Conservation (phyloP, 768 basidiomycete species). For the Jaapia argillacea region DNA sequence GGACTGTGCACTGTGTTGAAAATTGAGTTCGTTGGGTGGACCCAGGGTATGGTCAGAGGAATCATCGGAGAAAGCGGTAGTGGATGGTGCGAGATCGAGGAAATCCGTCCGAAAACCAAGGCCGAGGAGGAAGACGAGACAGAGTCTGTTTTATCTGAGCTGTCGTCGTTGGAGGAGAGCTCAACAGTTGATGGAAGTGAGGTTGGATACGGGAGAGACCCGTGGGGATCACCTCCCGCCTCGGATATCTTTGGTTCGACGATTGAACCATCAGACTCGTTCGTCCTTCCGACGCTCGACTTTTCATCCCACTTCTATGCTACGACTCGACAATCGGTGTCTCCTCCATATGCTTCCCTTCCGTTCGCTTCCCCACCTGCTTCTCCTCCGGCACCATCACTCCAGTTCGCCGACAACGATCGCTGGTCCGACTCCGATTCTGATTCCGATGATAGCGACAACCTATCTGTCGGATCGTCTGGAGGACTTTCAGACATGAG, state of each 20-base stretch:
- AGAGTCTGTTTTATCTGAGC: constrained; percentile 13
- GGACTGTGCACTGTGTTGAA: constrained; percentile 59
- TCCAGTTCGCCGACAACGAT: too few species aligned
- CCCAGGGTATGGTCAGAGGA: constrained; percentile 47
- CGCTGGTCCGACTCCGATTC: too few species aligned
- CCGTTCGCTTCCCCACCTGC: too few species aligned
- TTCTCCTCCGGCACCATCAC: too few species aligned
- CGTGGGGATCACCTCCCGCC: neutral
- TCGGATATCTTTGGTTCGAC: too few species aligned
- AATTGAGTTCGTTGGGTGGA: constrained; percentile 70
- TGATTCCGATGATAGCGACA: too few species aligned
- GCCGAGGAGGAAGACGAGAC: constrained; percentile 18
- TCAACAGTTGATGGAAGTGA: constrained; percentile 6
- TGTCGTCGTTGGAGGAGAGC: constrained; percentile 18
- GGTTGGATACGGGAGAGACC: neutral
- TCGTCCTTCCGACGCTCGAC: constrained; percentile 72
- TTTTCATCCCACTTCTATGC: constrained; percentile 43
- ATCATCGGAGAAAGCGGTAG: constrained; percentile 63
- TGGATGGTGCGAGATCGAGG: constrained; percentile 71
- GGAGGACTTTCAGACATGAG: too few species aligned
- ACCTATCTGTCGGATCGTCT: too few species aligned
- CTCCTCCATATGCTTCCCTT: too few species aligned
- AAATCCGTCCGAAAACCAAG: constrained; percentile 27
- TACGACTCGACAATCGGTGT: constrained; percentile 7
- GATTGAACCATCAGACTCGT: constrained; percentile 52